phyloP scores from a whole-genome alignment of 805 yeast species.

The Kodamaea restingae region DNA sequence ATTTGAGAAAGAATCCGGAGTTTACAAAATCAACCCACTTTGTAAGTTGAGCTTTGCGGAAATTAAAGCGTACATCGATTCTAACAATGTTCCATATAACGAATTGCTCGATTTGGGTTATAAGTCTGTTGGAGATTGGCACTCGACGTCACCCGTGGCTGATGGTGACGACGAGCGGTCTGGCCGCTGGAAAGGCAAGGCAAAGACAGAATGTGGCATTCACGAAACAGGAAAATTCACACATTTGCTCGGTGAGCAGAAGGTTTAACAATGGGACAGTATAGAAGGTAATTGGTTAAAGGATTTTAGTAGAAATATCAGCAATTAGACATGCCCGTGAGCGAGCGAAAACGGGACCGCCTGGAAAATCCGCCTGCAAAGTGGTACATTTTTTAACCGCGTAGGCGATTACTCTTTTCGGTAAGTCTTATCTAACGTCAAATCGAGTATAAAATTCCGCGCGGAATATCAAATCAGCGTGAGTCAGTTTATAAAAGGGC shows the following conservation, averaged over 20 bases:
- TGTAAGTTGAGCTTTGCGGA: slow-evolving; percentile 75
- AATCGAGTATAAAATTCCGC: neutral
- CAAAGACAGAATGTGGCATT: slow-evolving; percentile 93
- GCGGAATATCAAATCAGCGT: neutral
- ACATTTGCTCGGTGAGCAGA: slow-evolving; percentile 38
- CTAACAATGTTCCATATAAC: slow-evolving; percentile 77
- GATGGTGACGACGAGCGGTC: slow-evolving; percentile 94
- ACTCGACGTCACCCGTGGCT: slow-evolving; percentile 81
- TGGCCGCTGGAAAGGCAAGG: slow-evolving; percentile 95
- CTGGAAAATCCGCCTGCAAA: too few species aligned
- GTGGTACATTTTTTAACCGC: neutral
- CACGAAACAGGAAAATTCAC: slow-evolving; percentile 78
- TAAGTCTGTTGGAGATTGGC: slow-evolving; percentile 92
- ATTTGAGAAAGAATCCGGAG: slow-evolving; percentile 61
- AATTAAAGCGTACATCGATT: slow-evolving; percentile 66
- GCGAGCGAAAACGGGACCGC: too few species aligned
- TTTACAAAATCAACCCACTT: slow-evolving; percentile 85
- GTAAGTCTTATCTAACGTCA: neutral
- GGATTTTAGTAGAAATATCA: neutral
- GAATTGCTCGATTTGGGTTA: slow-evolving; percentile 81
- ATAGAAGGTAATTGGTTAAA: neutral
- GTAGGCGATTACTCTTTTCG: neutral
- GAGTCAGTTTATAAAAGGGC: too few species aligned
- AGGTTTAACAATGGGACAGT: slow-evolving; percentile 5
- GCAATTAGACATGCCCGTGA: neutral